Base-by-base conservation (phyloP, 495 filamentous ascomycete genomes). In the Tuber borchii region DNA sequence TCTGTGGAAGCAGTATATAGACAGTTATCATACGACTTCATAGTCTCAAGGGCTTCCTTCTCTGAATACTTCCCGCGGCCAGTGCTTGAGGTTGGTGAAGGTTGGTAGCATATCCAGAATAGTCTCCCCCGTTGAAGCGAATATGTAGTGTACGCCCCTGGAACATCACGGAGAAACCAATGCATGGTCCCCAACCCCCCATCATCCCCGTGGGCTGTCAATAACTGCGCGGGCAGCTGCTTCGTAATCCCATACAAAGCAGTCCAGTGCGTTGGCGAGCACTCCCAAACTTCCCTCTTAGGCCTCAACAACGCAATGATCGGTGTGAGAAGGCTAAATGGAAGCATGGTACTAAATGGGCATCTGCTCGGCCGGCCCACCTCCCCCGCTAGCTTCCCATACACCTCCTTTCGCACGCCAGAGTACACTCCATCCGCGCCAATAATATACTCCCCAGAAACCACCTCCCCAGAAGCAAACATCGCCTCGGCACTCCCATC, bases 81-180 rank as follows among this genome's bases (percentile, higher is more conserved):
- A 14, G 69, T 45, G 3, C 22, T 71, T 1, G 77, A 73, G 14
- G 74, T 17, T 6, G 74, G 69, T 2, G 70, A 70, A 8, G 43
- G 48, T 26, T 81, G 71, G 48, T 81, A 80, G 44, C 73, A 80
- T 20, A 80, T 73, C 78, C 78, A 81, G 48, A 81, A 81, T 10
- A 77, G 69, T 37, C 78, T 75, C 2, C 74, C 74, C 37, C 51
- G 46, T 20, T 20, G 72, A 7, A 80, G 78, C 20, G 78, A 77
- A 56, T 80, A 80, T 31, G 79, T 81, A 17, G 74, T 72, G 65
- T 80, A 80, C 46, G 78, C 78, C 2, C 79, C 79, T 0, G 78
- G 75, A 3, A 61, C 34, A 22, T 69, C 72, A 8, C 72, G 51
- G 16, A 76, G 73, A 43, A 75, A 78, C 76, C 70, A 77, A 40